Conservation (phyloP, 768 basidiomycete genomes). For the Lactarius sanguifluus region DNA sequence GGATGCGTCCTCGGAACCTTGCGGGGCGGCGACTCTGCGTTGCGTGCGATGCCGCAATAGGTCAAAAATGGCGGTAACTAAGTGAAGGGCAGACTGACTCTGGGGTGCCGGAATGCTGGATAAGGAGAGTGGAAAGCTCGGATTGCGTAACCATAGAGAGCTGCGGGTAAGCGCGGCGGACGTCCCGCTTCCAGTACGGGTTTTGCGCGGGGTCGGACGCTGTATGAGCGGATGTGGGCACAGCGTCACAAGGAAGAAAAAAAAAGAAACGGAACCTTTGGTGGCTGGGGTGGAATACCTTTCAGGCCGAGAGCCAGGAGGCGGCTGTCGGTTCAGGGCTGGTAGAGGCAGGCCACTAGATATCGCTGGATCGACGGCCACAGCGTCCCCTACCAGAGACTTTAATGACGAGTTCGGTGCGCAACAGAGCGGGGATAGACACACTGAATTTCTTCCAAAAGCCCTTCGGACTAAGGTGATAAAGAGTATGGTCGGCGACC, state of each 20-base stretch:
- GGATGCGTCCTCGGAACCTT: constrained; percentile 40
- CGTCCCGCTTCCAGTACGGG: constrained; percentile 96
- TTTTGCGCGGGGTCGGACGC: constrained; percentile 87
- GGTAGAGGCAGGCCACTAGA: constrained; percentile 85
- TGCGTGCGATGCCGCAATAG: background rate
- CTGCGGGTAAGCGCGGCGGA: constrained; percentile 89
- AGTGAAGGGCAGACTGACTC: constrained; percentile 43
- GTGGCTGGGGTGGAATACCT: constrained; percentile 85
- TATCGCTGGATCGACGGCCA: constrained; percentile 86
- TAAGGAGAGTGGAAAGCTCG: constrained; percentile 75
- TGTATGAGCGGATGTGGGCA: constrained; percentile 34
- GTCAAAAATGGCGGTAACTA: constrained; percentile 13
- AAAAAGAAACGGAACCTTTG: constrained; percentile 54
- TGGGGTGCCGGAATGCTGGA: constrained; percentile 68
- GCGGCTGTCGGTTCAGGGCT: constrained; percentile 72
- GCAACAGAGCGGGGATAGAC: constrained; percentile 34
- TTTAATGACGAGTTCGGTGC: background rate
- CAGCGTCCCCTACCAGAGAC: constrained; percentile 63
- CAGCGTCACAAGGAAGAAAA: background rate
- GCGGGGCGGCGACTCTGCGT: constrained; percentile 55
- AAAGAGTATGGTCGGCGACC: constrained; percentile 83
- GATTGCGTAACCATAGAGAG: constrained; percentile 85
- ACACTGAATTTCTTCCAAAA: constrained; percentile 97
- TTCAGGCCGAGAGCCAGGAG: constrained; percentile 86
- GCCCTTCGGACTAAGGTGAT: constrained; percentile 85